Evolutionary conservation across 768 basidiomycete genomes (phyloP), one percentile per base, ranked within the genome.

Genomic region (Podaxis sp.): DNA sequence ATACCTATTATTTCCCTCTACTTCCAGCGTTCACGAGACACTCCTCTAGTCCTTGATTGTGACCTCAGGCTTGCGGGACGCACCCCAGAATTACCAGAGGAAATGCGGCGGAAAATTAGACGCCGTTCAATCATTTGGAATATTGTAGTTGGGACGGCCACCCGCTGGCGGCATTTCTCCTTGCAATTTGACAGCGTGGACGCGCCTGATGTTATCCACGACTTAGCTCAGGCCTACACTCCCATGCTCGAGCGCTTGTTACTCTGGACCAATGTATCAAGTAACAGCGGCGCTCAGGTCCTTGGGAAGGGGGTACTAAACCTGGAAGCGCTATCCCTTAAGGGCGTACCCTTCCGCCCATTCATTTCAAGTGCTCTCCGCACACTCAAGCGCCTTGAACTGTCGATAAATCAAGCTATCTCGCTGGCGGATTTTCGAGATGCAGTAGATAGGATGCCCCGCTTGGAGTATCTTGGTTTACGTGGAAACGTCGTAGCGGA

Each of bases 401-500:
- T 46, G 2, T 46, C 43, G 3, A 46, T 2, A 17, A 22, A 46
- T 46, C 43, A 46, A 17, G 17, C 43, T 8, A 46, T 46, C 19
- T 19, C 43, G 9, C 3, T 46, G 43, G 19, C 6, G 43, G 43
- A 46, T 46, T 46, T 46, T 46, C 43, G n/a, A 8, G n/a, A 19
- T 46, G 43, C 43, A 5, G 19, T 46, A 1, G 15, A 3, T 13
- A 46, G 43, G 6, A 46, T 46, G 43, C 17, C 43, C 43, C n/a
- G 63, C 17, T 63, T 71, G n/a, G 57, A 63, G 52, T 65, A 69
- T 38, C 69, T 71, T 17, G 59, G 56, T 40, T 65, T 71, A 9
- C 63, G 63, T 38, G 66, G 65, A 50, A 60, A 67, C n/a, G 64
- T 68, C 17, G 67, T 68, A 19, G 65, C 64, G 62, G 65, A 65